Evolutionary conservation across 805 yeast species (phyloP).

Genomic region (Jamesozyma rosinii): DNA sequence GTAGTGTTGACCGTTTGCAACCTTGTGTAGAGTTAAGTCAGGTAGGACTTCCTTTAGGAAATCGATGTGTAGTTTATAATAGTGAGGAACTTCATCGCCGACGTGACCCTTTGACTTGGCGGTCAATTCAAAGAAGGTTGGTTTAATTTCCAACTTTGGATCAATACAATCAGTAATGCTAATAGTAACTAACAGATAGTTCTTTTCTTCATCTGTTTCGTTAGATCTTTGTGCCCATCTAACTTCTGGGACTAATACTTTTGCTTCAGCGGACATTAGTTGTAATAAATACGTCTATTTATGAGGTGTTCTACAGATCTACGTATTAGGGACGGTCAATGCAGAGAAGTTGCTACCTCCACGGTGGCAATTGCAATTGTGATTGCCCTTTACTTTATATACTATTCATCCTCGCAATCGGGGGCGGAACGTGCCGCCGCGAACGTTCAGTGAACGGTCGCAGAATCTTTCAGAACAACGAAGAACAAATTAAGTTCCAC

Average conservation of each 20-base stretch:
- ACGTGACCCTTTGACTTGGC: slow-evolving; percentile 37
- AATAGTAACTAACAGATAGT: slow-evolving; percentile 66
- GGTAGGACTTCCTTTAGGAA: slow-evolving; percentile 69
- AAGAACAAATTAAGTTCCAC: not conserved
- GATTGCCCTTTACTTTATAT: not conserved
- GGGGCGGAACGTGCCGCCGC: not conserved
- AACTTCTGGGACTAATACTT: slow-evolving; percentile 40
- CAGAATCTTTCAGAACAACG: slow-evolving; percentile 1
- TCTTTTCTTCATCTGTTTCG: slow-evolving; percentile 61
- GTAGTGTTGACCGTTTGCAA: slow-evolving; percentile 45
- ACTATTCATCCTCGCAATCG: not conserved
- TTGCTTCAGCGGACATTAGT: slow-evolving; percentile 4
- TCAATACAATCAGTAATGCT: slow-evolving; percentile 60
- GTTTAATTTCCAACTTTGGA: slow-evolving; percentile 53
- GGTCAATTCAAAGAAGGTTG: slow-evolving; percentile 42
- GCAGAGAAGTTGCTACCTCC: too few species aligned
- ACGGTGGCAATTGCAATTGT: not conserved
- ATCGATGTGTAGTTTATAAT: slow-evolving; percentile 60
- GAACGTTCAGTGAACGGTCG: not conserved
- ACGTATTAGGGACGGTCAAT: too few species aligned
- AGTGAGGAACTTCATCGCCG: slow-evolving; percentile 33
- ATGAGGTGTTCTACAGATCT: too few species aligned
- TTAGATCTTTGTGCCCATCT: slow-evolving; percentile 96
- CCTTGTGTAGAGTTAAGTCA: slow-evolving; percentile 46
- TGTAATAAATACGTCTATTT: not conserved